Conservation (phyloP, 2,329 filamentous ascomycete genomes). For the Trichoderma simmonsii region DNA sequence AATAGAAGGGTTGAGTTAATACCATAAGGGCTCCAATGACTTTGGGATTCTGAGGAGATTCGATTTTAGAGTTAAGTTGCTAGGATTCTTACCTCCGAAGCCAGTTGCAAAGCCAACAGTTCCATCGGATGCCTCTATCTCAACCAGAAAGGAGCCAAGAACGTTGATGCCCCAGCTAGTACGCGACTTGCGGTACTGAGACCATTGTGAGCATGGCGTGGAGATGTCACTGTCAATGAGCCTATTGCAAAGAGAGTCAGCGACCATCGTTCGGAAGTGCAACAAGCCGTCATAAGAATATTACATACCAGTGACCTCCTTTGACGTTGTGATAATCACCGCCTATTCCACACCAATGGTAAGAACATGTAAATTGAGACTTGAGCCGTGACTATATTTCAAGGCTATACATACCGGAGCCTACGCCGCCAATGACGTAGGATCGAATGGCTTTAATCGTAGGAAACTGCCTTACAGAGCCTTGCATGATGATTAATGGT, state of each 20-base stretch:
- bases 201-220: constrained; percentile 69
- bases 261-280: not conserved
- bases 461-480: constrained; percentile 57
- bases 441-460: constrained; percentile 73
- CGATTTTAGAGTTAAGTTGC: not conserved
- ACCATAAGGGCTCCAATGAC: not conserved
- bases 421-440: constrained; percentile 28
- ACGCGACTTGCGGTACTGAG: constrained; percentile 79
- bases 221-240: constrained; percentile 89
- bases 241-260: constrained; percentile 49
- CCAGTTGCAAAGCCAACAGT: constrained; percentile 93
- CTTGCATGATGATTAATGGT: constrained; percentile 38
- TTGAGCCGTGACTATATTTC: not conserved
- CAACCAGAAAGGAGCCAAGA: constrained; percentile 84
- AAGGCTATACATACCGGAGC: constrained; percentile 28
- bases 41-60: not conserved
- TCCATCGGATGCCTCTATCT: constrained; percentile 84
- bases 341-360: constrained; percentile 40
- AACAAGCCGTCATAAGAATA: not conserved
- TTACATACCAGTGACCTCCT: constrained; percentile 60
- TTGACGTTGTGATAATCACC: constrained; percentile 83
- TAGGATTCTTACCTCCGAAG: constrained; percentile 64
- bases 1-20: not conserved
- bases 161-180: constrained; percentile 97
- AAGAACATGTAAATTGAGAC: not conserved